phyloP scores from a whole-genome alignment of 176 grass and related monocot species.

The Cocos nucifera region DNA sequence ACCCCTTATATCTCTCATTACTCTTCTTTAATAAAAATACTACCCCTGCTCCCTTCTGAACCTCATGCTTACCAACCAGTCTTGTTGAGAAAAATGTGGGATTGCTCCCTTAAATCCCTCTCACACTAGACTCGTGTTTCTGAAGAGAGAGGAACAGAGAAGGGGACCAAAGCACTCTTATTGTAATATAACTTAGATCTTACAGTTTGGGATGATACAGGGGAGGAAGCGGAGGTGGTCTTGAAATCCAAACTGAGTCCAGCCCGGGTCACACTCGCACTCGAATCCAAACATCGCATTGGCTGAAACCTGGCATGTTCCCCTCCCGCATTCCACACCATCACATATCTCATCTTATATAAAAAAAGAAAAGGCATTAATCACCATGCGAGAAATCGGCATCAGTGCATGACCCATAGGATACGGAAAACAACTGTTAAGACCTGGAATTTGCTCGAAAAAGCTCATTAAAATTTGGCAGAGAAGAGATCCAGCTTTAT shows the following conservation, averaged over 20 bases:
- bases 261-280: conserved; percentile 28
- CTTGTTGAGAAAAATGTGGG: too few species aligned
- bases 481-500: too few species aligned
- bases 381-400: too few species aligned
- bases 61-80: too few species aligned
- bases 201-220: conserved; percentile 32
- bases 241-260: conserved; percentile 16
- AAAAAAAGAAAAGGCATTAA: not conserved
- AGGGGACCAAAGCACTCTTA: not conserved
- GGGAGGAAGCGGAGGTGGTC: conserved; percentile 25
- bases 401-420: too few species aligned
- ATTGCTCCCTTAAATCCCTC: not conserved
- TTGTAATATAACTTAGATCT: not conserved
- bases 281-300: conserved; percentile 23
- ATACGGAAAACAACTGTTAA: too few species aligned
- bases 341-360: conserved; percentile 11
- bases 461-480: too few species aligned
- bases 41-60: too few species aligned
- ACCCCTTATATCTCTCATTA: too few species aligned
- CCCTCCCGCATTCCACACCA: conserved; percentile 22
- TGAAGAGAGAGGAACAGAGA: not conserved
- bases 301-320: conserved; percentile 14
- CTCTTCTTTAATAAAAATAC: too few species aligned
- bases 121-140: not conserved
- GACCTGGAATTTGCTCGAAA: too few species aligned